Evolutionary conservation across 805 yeast genomes (phyloP), one percentile per base, ranked within the genome.

Genomic region (Yamadazyma scolyti): DNA sequence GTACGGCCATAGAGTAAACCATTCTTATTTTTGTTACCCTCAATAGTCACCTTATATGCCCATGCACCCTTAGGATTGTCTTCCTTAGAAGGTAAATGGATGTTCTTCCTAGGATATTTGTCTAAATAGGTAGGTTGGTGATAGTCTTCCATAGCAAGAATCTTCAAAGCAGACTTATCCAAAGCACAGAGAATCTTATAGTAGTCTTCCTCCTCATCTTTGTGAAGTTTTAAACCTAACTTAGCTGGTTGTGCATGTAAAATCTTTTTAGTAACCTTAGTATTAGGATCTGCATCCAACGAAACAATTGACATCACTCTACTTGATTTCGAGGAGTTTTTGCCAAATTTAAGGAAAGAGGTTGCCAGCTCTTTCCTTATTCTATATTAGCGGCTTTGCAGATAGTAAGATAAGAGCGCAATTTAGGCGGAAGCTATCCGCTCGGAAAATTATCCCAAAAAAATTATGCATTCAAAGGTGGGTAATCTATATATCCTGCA

Each of bases 1-100:
- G 43, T 41, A 15, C 17, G 33, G 5, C 42, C 42, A 11, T 34
- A 34, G 12, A 41, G 31, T 6, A 36, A 36, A 19, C 44, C 36
- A 4, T 10, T 11, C 2, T 16, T 13, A 5, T 39, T 34, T 6
- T 32, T 20, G 2, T 35, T 31, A 24, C 42, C 48, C 30, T 44
- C 47, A 27, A 44, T 44, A 3, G 41, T 37, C n/a, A 44, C 46
- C 22, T 33, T 41, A 24, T 39, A 39, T 13, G 43, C 43, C 43
- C 43, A 39, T 5, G 37, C 43, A 16, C 43, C 43, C 30, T 39
- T 39, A 3, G 27, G 30, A 21, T 39, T 39, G 11, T 39, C 35
- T 19, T 34, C 25, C 15, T 22, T 12, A 2, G 31, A n/a, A 9
- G 27, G 23, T 4, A 20, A 23, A 22, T 30, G 29, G 14, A 30